These are phyloP conservation scores for Ascoidea asiatica DNA, from an alignment of 805 yeast genomes.

Conservation along the genomic window DNA sequence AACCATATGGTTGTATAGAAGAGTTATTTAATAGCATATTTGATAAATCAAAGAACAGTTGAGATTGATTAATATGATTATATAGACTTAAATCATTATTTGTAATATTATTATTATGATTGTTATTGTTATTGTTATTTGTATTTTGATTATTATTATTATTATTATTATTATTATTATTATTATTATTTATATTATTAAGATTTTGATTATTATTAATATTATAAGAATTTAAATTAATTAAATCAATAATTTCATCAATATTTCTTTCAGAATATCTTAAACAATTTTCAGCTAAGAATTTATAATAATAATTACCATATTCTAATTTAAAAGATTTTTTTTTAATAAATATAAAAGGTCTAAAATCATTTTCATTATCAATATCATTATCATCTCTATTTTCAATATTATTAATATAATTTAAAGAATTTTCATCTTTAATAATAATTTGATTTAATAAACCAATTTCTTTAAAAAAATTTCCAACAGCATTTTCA, in stretches of 20 bases:
- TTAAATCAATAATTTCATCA: conserved; percentile 10
- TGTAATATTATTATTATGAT: conserved; percentile 1
- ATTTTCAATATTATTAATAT: conserved; percentile 1
- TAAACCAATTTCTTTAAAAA: conserved; percentile 6
- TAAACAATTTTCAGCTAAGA: conserved; percentile 10
- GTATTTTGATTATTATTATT: neutral
- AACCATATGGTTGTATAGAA: neutral
- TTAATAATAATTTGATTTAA: conserved; percentile 8
- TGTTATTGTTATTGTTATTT: neutral
- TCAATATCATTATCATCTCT: conserved; percentile 5
- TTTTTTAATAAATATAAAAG: conserved; percentile 6
- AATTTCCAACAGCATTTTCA: conserved; percentile 9
- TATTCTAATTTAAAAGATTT: conserved; percentile 3
- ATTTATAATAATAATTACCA: conserved; percentile 10
- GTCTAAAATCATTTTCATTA: conserved; percentile 7
- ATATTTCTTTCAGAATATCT: conserved; percentile 9
- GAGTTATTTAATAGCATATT: neutral
- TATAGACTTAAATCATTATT: conserved; percentile 1
- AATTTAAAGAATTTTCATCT: conserved; percentile 6
- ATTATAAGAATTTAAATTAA: conserved; percentile 5
- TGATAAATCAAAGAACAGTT: neutral
- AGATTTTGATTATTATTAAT: conserved; percentile 3
- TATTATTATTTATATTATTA: neutral
- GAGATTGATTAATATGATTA: neutral
- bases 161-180: neutral